Conservation (phyloP, 352 stramenopile genomes). For the Hyaloperonospora brassicae region DNA sequence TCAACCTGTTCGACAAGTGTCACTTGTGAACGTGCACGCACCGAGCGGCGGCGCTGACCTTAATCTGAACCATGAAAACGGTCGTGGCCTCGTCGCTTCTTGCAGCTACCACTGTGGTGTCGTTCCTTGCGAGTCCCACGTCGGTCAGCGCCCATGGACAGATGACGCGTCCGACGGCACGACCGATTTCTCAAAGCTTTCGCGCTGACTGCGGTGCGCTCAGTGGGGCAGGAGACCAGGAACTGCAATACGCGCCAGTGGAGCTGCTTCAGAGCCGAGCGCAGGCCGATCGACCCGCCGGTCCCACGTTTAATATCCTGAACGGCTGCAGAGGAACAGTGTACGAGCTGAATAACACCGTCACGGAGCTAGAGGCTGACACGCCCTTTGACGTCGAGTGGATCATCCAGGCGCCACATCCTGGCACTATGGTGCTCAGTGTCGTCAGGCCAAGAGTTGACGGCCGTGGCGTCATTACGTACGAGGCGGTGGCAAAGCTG, state of each 20-base stretch:
- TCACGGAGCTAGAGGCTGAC: constrained; percentile 24
- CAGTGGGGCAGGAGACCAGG: not conserved
- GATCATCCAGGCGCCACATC: constrained; percentile 47
- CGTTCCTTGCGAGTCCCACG: not conserved
- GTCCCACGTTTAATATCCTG: constrained; percentile 27
- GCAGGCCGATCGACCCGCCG: constrained; percentile 24
- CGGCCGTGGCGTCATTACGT: constrained; percentile 34
- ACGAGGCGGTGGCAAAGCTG: constrained; percentile 30
- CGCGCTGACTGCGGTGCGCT: not conserved
- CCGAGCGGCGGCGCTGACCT: too few relatives aligned
- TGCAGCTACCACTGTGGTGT: too few relatives aligned
- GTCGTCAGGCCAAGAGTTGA: constrained; percentile 43
- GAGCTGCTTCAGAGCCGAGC: constrained; percentile 23
- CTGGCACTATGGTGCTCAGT: constrained; percentile 39
- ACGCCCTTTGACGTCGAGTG: constrained; percentile 29
- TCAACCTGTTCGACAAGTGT: too few relatives aligned
- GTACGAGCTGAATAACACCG: constrained; percentile 14
- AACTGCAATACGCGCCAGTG: constrained; percentile 12
- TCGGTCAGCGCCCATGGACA: not conserved
- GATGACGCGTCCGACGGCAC: not conserved
- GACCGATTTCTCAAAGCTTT: not conserved
- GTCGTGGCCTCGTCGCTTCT: too few relatives aligned
- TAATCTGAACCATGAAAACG: too few relatives aligned
- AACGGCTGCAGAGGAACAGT: constrained; percentile 34
- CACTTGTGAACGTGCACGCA: too few relatives aligned